These are phyloP conservation scores for Hordeum marinum DNA, from an alignment of 176 grass and related monocot species.

Conservation along the genomic window DNA sequence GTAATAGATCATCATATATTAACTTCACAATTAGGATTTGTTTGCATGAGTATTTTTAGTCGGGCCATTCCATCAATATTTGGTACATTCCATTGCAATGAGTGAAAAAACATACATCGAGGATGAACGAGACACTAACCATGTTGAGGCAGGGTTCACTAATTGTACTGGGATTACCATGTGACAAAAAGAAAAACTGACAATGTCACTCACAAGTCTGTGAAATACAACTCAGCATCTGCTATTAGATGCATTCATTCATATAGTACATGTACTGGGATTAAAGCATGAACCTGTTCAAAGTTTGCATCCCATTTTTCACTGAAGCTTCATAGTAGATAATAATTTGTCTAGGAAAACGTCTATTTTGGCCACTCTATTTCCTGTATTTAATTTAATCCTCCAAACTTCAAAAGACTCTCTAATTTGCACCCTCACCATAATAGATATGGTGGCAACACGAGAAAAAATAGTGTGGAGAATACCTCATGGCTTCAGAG, in stretches of 20 bases:
- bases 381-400: background rate
- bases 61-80: background rate
- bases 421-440: no score
- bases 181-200: no score
- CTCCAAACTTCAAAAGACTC: background rate
- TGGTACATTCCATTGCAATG: background rate
- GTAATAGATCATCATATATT: background rate
- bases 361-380: background rate
- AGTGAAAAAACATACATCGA: no score
- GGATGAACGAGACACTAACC: no score
- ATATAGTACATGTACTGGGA: background rate
- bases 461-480: no score
- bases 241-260: background rate
- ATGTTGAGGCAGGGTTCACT: no score
- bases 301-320: background rate
- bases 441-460: no score
- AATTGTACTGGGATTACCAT: no score
- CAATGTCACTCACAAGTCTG: background rate
- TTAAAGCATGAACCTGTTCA: background rate
- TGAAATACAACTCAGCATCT: background rate
- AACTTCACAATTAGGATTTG: background rate
- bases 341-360: background rate
- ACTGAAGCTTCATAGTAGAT: background rate
- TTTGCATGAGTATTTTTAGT: background rate
- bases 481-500: no score